Evolutionary conservation across 2,329 filamentous ascomycete genomes (phyloP), one percentile per base, ranked within the genome.

Genomic region (Ophiostoma himal-ulmi): DNA sequence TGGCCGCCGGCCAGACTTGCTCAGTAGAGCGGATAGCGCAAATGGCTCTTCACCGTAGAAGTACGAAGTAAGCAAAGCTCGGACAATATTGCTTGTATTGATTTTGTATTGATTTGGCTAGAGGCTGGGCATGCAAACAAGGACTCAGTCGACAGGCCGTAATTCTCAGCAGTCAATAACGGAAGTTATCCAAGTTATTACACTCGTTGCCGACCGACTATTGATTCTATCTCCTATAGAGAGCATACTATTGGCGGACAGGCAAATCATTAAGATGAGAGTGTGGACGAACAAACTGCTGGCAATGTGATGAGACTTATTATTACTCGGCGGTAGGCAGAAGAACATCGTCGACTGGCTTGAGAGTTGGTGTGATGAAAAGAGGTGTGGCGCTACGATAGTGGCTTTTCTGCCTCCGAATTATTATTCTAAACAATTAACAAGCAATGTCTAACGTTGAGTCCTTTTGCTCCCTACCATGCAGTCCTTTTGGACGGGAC

Each of bases 401-500:
- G 52, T 57, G 52, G 52, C 52, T 30, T 26, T 57, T 57, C n/a
- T 26, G 10, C 13, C 52, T 22, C 30, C 30, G 48, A 22, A 22
- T 22, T 7, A 22, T 11, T 13, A 2, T 57, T 26, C 4, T 26
- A 57, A 57, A 26, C 41, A 44, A 44, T 39, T 13, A 39, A 39
- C 11, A 13, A 30, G 30, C 30, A 14, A 44, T 48, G 44, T 48
- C 44, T n/a, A 48, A n/a, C 44, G 44, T 20, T 20, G 44, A n/a
- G 52, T 57, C 22, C 52, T 57, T 57, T 26, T 57, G 22, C 22
- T 36, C 57, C 57, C 57, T 62, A 22, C 26, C 57, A 26, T 57
- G 57, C 57, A 34, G 57, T 62, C 57, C 22, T 62, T 62, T 34
- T 62, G 26, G 22, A 62, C 57, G 57, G 57, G 57, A 62, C 26